A percentile compares a stretch with the other conserved stretches of the same genome.
These are phyloP conservation scores for Apiospora rasikravindrae DNA, from an alignment of 2,329 filamentous ascomycete species.

Conservation along the genomic window DNA sequence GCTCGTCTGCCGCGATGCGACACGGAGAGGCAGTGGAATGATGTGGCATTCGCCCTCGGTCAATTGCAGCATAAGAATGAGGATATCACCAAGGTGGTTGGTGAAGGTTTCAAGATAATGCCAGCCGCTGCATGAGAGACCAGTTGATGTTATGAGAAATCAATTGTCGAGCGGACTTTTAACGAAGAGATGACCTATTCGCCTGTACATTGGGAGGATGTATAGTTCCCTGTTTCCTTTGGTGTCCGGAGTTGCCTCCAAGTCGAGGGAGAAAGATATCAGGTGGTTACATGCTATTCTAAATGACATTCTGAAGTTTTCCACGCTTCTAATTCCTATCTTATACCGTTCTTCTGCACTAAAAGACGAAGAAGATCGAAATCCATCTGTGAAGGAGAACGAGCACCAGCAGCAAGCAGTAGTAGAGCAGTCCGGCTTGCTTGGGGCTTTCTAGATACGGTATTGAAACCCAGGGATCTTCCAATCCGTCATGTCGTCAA, in stretches of 20 bases:
- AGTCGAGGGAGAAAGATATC: neutral
- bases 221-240: neutral
- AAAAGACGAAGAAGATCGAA: neutral
- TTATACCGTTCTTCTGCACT: neutral
- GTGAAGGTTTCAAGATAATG: slow-evolving; percentile 77
- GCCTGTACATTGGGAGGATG: neutral
- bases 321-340: neutral
- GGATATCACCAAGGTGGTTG: slow-evolving; percentile 78
- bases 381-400: neutral
- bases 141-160: neutral
- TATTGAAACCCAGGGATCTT: slow-evolving; percentile 65
- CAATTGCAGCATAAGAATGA: slow-evolving; percentile 92
- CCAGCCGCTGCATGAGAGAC: slow-evolving; percentile 58
- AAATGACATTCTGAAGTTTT: neutral
- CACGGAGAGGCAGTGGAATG: slow-evolving; percentile 95
- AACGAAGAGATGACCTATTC: slow-evolving; percentile 10
- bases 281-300: slow-evolving; percentile 13
- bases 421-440: neutral
- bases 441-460: slow-evolving; percentile 43
- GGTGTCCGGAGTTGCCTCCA: slow-evolving; percentile 9
- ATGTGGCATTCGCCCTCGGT: slow-evolving; percentile 90
- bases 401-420: neutral
- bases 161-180: neutral
- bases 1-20: slow-evolving; percentile 85
- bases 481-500: slow-evolving; percentile 66